Conservation (phyloP, 345 rosid species). For the Brassica cretica region DNA sequence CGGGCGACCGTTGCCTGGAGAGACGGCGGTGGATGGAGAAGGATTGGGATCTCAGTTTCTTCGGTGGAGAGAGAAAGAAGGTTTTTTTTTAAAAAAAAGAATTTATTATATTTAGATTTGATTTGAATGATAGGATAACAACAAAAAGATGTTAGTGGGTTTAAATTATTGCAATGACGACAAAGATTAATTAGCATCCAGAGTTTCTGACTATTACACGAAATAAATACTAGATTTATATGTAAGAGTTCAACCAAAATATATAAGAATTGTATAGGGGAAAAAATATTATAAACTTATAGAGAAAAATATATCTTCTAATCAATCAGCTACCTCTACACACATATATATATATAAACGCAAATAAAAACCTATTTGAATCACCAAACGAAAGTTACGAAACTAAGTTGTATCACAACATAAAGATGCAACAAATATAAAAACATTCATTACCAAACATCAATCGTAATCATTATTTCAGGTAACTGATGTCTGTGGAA, state of each 20-base stretch:
- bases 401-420: constrained; percentile 22
- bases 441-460: neutral
- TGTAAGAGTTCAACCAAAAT: constrained; percentile 20
- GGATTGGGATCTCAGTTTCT: no score
- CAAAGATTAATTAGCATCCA: constrained; percentile 36
- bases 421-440: constrained; percentile 5
- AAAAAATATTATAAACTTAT: neutral
- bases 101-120: no score
- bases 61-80: no score
- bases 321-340: constrained; percentile 5
- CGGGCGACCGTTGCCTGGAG: no score
- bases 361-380: constrained; percentile 17
- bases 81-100: no score
- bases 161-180: constrained; percentile 35
- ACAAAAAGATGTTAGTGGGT: constrained; percentile 23
- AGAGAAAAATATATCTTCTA: neutral
- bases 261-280: constrained; percentile 30
- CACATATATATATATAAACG: neutral
- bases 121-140: no score
- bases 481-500: constrained; percentile 30
- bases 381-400: constrained; percentile 12
- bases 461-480: constrained; percentile 7
- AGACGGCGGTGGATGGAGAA: no score
- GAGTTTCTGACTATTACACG: constrained; percentile 1
- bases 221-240: neutral